Evolutionary conservation across 2,329 filamentous ascomycete species (phyloP), one percentile per base, ranked within the genome.

Genomic region (Cryphonectria naterciae): DNA sequence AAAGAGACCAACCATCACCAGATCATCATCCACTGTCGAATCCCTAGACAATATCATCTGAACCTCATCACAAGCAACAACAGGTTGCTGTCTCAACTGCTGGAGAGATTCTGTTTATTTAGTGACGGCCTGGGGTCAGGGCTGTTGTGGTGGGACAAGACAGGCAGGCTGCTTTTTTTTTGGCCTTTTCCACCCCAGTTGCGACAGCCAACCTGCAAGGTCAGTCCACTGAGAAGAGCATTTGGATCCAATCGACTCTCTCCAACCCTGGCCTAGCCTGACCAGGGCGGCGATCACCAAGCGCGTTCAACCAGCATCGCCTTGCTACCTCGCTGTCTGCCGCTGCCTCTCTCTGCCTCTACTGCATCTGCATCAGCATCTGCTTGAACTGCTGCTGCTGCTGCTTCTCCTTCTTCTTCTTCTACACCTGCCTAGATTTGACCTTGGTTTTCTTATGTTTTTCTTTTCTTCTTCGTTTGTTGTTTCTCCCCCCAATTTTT

Each of bases 211-310:
- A 17, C 25, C 28, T 61, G 58, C 58, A 61, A 35, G 19, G 58
- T n/a, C 58, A 39, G 35, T 61, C 58, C 58, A 39, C 58, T 32
- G 11, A 22, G 54, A 22, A 13, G 54, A 58, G 54, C 58, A 39
- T 7, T 39, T 37, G 22, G 58, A 35, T 39, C 58, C 58, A 61
- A 61, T 61, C 32, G 58, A 37, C 58, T 19, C 35, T 39, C 58
- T 39, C 58, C 58, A 61, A 35, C 58, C 39, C 19, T n/a, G 19
- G 58, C 22, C 58, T 61, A 61, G 58, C 58, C 58, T 61, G 58
- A 61, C 54, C 10, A 10, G 37, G 37, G 32, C 49, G 4, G 52
- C 17, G 7, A 61, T 61, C 58, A 39, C 58, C 58, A 39, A 61
- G 58, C 56, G 58, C 32, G 17, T 35, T 61, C 32, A 39, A 61